phyloP scores from a whole-genome alignment of 2,329 filamentous ascomycete genomes.

The Epichloe gansuensis region DNA sequence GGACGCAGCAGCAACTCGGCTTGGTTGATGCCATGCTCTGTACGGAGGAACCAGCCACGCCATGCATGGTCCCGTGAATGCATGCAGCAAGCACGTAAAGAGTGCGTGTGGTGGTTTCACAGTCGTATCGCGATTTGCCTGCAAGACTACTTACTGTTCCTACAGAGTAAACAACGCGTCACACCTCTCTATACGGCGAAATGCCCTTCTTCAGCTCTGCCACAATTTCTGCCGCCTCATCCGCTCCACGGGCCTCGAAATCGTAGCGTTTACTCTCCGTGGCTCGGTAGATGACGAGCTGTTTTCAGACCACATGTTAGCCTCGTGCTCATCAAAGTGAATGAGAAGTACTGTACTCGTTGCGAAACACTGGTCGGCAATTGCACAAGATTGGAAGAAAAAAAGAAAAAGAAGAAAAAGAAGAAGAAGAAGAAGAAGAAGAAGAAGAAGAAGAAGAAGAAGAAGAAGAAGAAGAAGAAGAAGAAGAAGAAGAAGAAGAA shows the following conservation, averaged over 20 bases:
- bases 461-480: not conserved
- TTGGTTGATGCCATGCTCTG: not conserved
- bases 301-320: conserved; percentile 8
- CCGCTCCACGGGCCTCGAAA: conserved; percentile 62
- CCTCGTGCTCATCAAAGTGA: not conserved
- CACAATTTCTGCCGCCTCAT: conserved; percentile 70
- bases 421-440: not conserved
- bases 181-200: conserved; percentile 48
- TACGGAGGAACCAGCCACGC: not conserved
- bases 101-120: too few species aligned
- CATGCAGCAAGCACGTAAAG: too few species aligned
- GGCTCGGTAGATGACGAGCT: conserved; percentile 62
- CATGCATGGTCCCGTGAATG: not conserved
- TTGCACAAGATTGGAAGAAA: not conserved
- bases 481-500: not conserved
- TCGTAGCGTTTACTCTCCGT: conserved; percentile 73
- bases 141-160: too few species aligned
- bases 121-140: too few species aligned
- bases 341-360: too few species aligned
- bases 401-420: not conserved
- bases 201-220: conserved; percentile 67
- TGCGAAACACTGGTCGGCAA: too few species aligned
- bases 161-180: not conserved
- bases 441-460: not conserved
- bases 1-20: not conserved